A percentile compares a stretch with the other conserved stretches of the same genome.
These are phyloP conservation scores for Misopates orontium DNA, from an alignment of 257 asterid genomes.

Conservation along the genomic window DNA sequence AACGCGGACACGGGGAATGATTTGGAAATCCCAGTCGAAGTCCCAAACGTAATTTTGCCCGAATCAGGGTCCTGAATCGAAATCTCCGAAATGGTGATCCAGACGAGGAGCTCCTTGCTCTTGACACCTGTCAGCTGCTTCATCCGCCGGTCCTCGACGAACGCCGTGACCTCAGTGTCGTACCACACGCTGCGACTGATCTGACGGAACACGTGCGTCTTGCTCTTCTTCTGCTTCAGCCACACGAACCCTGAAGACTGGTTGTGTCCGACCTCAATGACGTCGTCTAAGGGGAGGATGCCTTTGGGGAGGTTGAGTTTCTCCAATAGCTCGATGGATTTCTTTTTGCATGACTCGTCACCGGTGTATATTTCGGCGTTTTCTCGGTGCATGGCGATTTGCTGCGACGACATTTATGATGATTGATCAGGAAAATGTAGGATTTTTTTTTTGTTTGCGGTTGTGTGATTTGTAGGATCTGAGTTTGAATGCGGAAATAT, in stretches of 20 bases:
- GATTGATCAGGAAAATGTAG: too few species aligned
- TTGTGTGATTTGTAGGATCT: neutral
- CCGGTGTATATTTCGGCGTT: conserved; percentile 63
- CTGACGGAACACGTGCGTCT: conserved; percentile 46
- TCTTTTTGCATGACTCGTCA: conserved; percentile 50
- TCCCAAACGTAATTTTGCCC: conserved; percentile 49
- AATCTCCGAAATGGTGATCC: conserved; percentile 62
- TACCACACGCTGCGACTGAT: conserved; percentile 58
- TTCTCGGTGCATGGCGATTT: conserved; percentile 48
- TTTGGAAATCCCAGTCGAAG: conserved; percentile 56
- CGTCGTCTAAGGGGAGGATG: conserved; percentile 59
- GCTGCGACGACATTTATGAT: conserved; percentile 44
- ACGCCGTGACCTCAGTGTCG: conserved; percentile 67
- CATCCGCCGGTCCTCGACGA: conserved; percentile 69
- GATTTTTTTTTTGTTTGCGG: neutral
- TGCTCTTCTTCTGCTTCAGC: conserved; percentile 63
- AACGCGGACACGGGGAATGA: conserved; percentile 65
- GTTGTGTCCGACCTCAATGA: conserved; percentile 60
- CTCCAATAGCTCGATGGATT: conserved; percentile 55
- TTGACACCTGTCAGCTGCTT: conserved; percentile 67
- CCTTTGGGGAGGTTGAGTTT: conserved; percentile 61
- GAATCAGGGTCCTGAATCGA: conserved; percentile 45
- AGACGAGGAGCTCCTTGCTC: conserved; percentile 69
- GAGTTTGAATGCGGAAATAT: too few species aligned
- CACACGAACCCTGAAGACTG: conserved; percentile 59